A percentile compares a stretch with the other conserved stretches of the same genome.
Conservation (phyloP, 495 filamentous ascomycete species). For the Penicillium canescens region DNA sequence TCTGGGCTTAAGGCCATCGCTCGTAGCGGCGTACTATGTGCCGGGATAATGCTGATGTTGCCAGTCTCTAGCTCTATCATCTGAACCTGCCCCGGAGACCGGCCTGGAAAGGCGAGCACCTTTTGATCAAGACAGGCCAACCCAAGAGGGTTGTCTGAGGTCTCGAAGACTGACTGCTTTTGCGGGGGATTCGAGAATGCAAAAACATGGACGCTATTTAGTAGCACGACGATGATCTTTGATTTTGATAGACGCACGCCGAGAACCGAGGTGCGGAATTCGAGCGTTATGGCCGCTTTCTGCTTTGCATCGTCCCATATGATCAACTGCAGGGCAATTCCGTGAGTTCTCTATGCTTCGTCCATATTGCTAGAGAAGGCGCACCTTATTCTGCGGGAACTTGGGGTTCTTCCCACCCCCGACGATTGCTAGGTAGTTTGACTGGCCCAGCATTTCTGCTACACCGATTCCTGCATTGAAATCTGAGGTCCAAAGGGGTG, state of each 20-base stretch:
- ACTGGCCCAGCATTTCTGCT: slow-evolving; percentile 84
- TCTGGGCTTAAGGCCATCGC: slow-evolving; percentile 80
- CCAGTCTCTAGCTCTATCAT: slow-evolving; percentile 78
- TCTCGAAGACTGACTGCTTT: slow-evolving; percentile 76
- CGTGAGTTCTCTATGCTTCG: neutral
- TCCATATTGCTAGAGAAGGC: slow-evolving; percentile 10
- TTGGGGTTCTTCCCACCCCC: slow-evolving; percentile 87
- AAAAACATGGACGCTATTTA: slow-evolving; percentile 83
- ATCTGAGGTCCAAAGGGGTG: slow-evolving; percentile 47
- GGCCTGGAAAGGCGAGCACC: slow-evolving; percentile 77
- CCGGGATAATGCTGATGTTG: slow-evolving; percentile 92
- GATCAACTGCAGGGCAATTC: slow-evolving; percentile 57
- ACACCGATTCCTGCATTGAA: slow-evolving; percentile 83
- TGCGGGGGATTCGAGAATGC: slow-evolving; percentile 76
- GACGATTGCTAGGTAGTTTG: slow-evolving; percentile 86
- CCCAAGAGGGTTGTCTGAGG: slow-evolving; percentile 81
- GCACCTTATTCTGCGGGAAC: slow-evolving; percentile 83
- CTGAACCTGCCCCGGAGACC: slow-evolving; percentile 87
- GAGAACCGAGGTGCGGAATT: slow-evolving; percentile 73
- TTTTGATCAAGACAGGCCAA: slow-evolving; percentile 75
- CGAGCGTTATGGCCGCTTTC: slow-evolving; percentile 70
- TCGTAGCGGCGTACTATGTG: slow-evolving; percentile 75
- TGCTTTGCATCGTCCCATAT: slow-evolving; percentile 91
- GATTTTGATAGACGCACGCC: slow-evolving; percentile 76
- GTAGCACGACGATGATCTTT: slow-evolving; percentile 76